These are phyloP conservation scores for Aspergillus ibericus DNA, from an alignment of 2,329 filamentous ascomycete species.

Conservation along the genomic window DNA sequence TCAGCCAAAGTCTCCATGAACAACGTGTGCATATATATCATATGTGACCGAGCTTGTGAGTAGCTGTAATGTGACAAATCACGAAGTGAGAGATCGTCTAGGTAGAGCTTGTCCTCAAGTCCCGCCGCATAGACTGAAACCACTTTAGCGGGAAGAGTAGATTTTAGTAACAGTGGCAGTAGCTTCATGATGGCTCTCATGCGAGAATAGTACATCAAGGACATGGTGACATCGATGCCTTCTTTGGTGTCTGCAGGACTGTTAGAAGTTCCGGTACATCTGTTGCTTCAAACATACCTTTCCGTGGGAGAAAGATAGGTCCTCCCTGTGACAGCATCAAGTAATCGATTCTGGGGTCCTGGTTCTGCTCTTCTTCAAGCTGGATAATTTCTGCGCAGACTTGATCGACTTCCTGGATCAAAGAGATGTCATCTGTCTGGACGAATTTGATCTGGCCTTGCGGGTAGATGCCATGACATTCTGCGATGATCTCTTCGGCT, in stretches of 20 bases:
- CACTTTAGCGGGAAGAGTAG: not conserved
- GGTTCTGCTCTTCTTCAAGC: not conserved
- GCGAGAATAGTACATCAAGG: constrained; percentile 9
- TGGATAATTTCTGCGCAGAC: not conserved
- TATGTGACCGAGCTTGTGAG: constrained; percentile 3
- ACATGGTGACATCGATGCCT: constrained; percentile 7
- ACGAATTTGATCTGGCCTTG: not conserved
- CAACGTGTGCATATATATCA: constrained; percentile 7
- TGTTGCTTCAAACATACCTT: not conserved
- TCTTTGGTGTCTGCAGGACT: constrained; percentile 3
- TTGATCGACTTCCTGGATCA: not conserved
- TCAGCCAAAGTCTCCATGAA: constrained; percentile 6
- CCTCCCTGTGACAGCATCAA: constrained; percentile 7
- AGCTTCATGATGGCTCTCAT: constrained; percentile 6
- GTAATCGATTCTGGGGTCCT: constrained; percentile 2
- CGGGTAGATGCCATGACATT: constrained; percentile 1
- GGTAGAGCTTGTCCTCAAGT: not conserved
- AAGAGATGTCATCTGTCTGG: not conserved
- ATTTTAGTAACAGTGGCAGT: constrained; percentile 5
- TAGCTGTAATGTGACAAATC: not conserved
- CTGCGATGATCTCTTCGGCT: constrained; percentile 5
- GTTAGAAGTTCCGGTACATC: not conserved
- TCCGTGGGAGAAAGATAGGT: not conserved
- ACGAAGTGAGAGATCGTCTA: constrained; percentile 7
- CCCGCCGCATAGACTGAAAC: constrained; percentile 7